These are phyloP conservation scores for Anaeramoeba flamelloides DNA, from an alignment of 78 protist species.

Conservation along the genomic window DNA sequence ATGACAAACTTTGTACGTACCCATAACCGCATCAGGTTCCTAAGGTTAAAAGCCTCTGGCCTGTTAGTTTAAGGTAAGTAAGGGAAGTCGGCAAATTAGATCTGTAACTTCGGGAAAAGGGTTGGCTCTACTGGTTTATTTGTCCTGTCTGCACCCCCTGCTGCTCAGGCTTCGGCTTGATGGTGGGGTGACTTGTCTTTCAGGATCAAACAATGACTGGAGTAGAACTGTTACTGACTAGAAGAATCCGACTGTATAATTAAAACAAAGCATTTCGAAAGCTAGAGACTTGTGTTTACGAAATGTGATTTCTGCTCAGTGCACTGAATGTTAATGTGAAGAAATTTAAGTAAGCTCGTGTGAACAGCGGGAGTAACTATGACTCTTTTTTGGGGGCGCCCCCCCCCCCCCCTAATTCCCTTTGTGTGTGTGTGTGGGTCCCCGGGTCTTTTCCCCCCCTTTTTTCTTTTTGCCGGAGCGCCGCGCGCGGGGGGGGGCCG, in stretches of 20 bases:
- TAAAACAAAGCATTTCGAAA: slow-evolving; percentile 62
- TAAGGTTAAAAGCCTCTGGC: slow-evolving; percentile 77
- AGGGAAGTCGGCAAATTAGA: slow-evolving; percentile 84
- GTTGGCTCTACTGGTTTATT: slow-evolving; percentile 62
- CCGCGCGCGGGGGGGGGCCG: not conserved
- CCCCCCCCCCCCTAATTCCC: slow-evolving; percentile 62
- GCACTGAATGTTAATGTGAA: slow-evolving; percentile 76
- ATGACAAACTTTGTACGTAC: slow-evolving; percentile 38
- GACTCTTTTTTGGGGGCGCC: slow-evolving; percentile 86
- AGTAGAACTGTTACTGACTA: slow-evolving; percentile 46
- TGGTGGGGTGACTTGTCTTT: too few relatives aligned
- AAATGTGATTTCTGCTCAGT: slow-evolving; percentile 80
- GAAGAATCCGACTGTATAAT: slow-evolving; percentile 67
- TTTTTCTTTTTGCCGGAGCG: not conserved
- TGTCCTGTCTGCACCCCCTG: too few relatives aligned
- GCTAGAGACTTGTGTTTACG: slow-evolving; percentile 29
- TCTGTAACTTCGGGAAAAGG: slow-evolving; percentile 79
- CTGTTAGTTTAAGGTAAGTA: slow-evolving; percentile 60
- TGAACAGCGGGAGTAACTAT: slow-evolving; percentile 87
- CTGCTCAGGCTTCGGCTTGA: too few relatives aligned
- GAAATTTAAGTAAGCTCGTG: slow-evolving; percentile 87
- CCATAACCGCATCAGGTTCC: slow-evolving; percentile 76
- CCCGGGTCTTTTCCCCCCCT: not conserved
- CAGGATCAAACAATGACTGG: slow-evolving; percentile 4
- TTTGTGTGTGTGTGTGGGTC: not conserved